Conservation (phyloP, 2,329 filamentous ascomycete genomes). For the Nemania sp. region DNA sequence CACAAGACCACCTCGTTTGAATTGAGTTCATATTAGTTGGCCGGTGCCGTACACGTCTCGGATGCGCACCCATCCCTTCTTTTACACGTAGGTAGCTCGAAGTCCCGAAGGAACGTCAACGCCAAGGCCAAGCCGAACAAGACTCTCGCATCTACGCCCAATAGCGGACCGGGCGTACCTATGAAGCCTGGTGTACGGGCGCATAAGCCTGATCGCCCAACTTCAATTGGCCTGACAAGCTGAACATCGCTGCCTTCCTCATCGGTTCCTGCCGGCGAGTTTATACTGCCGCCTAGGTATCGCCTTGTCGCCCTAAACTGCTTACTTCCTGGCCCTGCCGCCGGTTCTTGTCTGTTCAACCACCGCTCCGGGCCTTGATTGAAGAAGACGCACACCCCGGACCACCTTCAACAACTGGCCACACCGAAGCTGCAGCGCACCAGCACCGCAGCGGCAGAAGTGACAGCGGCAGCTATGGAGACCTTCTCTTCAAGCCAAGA, state of each 20-base stretch:
- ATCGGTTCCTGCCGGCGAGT: not conserved
- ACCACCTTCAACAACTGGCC: slow-evolving; percentile 19
- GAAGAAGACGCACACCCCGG: slow-evolving; percentile 3
- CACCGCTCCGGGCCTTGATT: not conserved
- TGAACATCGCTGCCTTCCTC: slow-evolving; percentile 16
- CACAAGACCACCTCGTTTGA: not conserved
- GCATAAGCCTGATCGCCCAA: slow-evolving; percentile 17
- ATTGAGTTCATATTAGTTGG: not conserved
- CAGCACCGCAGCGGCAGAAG: not conserved
- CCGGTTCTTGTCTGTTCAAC: slow-evolving; percentile 11
- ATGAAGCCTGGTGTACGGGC: slow-evolving; percentile 31
- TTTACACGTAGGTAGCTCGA: not conserved
- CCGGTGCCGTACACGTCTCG: not conserved
- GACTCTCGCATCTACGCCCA: not conserved
- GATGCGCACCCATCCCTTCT: not conserved
- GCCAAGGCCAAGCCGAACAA: slow-evolving; percentile 17
- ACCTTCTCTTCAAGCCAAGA: slow-evolving; percentile 65
- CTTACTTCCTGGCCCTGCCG: slow-evolving; percentile 13
- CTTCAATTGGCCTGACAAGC: slow-evolving; percentile 34
- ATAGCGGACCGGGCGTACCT: slow-evolving; percentile 23
- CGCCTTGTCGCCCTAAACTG: slow-evolving; percentile 19
- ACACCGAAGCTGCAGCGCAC: slow-evolving; percentile 5
- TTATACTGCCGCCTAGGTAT: slow-evolving; percentile 22
- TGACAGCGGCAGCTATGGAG: slow-evolving; percentile 52
- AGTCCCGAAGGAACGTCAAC: not conserved